Evolutionary conservation across 305 asterid genomes (phyloP), one percentile per base, ranked within the genome.

Genomic region (Fraxinus baroniana): DNA sequence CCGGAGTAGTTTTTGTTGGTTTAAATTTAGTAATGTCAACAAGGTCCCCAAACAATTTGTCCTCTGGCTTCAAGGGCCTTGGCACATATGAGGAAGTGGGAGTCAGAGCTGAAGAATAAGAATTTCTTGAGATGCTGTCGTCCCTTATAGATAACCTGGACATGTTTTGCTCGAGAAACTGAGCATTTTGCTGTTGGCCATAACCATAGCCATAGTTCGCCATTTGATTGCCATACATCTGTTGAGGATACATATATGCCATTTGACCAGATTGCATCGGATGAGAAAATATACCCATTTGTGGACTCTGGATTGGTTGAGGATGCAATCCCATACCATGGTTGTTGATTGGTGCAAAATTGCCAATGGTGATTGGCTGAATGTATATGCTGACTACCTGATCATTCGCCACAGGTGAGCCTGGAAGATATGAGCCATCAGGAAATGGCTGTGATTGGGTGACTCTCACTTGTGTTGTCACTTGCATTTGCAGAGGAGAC

Each of bases 1-100:
- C 92, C 57, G 90, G 88, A 13, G 89, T 82, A 10, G 88, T 62
- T 83, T 91, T 93, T 24, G 90, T 84, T 1, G 93, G 86, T 85
- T 93, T 96, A 85, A 96, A 94, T 83, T 94, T 93, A 35, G 94
- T 85, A n/a, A 96, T 86, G 86, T 96, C 99, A 35, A 96, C 98
- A 20, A 96, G 97, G 87, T 96, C 99, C 60, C 99, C 99, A 76
- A 96, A 96, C 36, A 96, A 90, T 89, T 94, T 96, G 90, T 96
- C 99, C 81, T 94, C 98, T 9, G 97, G 94, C 87, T 89, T 96
- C 24, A 92, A 76, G 22, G 94, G 94, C 84, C 85, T 92, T 62
- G 96, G 90, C 83, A 86, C 89, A 44, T 83, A 84, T 6, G 91
- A 88, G 39, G 98, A 82, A 26, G 87, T 73, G 22, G 93, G 77